Percentiles rank a stretch among this genome's conserved stretches.
phyloP scores from a whole-genome alignment of 495 filamentous ascomycete species.

The Lophiotrema nucula region DNA sequence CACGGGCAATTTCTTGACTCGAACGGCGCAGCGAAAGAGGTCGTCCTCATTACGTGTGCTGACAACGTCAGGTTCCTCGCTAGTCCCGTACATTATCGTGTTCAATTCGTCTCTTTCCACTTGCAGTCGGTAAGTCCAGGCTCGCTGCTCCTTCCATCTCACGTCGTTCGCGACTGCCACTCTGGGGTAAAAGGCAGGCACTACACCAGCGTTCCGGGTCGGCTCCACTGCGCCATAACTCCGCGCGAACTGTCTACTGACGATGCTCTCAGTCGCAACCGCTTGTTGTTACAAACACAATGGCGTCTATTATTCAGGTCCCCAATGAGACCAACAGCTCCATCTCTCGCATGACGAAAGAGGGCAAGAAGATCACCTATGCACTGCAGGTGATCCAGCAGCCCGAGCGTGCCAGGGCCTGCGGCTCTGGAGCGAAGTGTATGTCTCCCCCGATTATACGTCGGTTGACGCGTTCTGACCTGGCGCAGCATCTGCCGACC shows the following conservation, averaged over 20 bases:
- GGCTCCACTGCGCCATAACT: neutral
- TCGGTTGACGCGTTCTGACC: conserved; percentile 8
- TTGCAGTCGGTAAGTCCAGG: neutral
- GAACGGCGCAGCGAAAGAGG: neutral
- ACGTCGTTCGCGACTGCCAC: neutral
- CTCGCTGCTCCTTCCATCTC: neutral
- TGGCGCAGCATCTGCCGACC: conserved; percentile 79
- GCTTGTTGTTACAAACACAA: conserved; percentile 18
- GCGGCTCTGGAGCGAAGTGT: conserved; percentile 95
- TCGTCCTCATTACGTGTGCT: neutral
- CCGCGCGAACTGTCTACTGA: neutral
- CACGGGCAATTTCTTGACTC: neutral
- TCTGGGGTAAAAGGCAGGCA: neutral
- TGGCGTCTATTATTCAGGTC: conserved; percentile 49
- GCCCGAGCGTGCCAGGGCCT: conserved; percentile 91
- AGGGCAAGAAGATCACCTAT: conserved; percentile 80
- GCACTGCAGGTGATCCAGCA: conserved; percentile 86
- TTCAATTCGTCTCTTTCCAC: neutral
- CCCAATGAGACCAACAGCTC: conserved; percentile 59
- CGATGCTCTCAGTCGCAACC: neutral
- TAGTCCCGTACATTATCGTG: neutral
- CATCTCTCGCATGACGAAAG: conserved; percentile 67
- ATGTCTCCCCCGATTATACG: conserved; percentile 41
- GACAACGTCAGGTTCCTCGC: neutral
- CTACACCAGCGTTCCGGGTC: neutral